Evolutionary conservation across 495 filamentous ascomycete genomes (phyloP).

Genomic region (Neurospora sp.): DNA sequence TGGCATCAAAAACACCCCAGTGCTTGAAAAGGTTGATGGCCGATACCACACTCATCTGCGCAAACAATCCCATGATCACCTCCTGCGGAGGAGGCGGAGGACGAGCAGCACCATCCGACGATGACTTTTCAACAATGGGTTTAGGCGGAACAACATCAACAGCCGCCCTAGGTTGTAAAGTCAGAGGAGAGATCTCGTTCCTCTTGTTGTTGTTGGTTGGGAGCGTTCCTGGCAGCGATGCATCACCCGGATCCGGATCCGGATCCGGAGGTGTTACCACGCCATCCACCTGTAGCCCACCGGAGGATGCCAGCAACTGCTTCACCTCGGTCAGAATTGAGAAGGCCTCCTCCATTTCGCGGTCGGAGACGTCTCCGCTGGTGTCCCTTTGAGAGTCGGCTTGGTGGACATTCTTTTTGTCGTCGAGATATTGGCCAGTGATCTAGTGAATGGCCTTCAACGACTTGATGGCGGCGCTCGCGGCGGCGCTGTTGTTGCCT

Average conservation of each 20-base stretch:
- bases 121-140: not conserved
- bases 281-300: not conserved
- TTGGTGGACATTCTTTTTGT: not conserved
- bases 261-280: not conserved
- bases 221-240: not conserved
- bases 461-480: slow-evolving; percentile 5
- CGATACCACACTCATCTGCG: slow-evolving; percentile 14
- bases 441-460: slow-evolving; percentile 8
- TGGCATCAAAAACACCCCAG: slow-evolving; percentile 26
- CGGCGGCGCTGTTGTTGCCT: not conserved
- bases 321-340: not conserved
- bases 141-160: not conserved
- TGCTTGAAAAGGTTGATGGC: slow-evolving; percentile 23
- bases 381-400: not conserved
- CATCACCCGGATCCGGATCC: not conserved
- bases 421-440: slow-evolving; percentile 4
- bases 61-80: slow-evolving; percentile 18
- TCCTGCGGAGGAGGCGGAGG: slow-evolving; percentile 15
- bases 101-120: slow-evolving; percentile 10
- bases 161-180: slow-evolving; percentile 6
- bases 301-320: not conserved
- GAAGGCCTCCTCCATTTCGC: not conserved
- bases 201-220: not conserved
- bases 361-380: not conserved
- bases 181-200: slow-evolving; percentile 1